Percentiles rank a stretch among this genome's conserved stretches.
Conservation (phyloP, 805 yeast genomes). For the Citeromyces nyonsensis region DNA sequence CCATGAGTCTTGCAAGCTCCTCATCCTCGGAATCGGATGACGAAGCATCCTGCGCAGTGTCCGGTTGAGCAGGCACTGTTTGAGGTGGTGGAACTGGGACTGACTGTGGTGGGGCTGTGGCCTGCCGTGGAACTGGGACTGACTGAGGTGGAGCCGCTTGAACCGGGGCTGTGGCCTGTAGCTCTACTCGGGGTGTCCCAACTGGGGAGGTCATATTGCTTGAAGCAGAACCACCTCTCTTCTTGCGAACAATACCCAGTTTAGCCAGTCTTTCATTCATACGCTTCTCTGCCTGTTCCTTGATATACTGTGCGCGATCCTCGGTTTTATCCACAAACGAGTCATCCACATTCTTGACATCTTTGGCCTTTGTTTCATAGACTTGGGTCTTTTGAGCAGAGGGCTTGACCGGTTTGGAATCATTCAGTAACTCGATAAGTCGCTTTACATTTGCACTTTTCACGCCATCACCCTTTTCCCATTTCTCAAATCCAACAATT, state of each 20-base stretch:
- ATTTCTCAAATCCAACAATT: slow-evolving; percentile 43
- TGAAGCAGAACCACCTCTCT: slow-evolving; percentile 4
- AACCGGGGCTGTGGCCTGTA: slow-evolving; percentile 5
- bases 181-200: slow-evolving; percentile 3
- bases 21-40: slow-evolving; percentile 27
- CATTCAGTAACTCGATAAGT: slow-evolving; percentile 41
- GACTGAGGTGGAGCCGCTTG: slow-evolving; percentile 2
- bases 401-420: slow-evolving; percentile 10
- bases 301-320: slow-evolving; percentile 65
- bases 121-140: slow-evolving; percentile 2
- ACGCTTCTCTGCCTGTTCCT: slow-evolving; percentile 66
- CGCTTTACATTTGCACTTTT: slow-evolving; percentile 42
- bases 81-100: slow-evolving; percentile 3
- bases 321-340: slow-evolving; percentile 1
- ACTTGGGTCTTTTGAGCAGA: slow-evolving; percentile 4
- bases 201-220: not conserved
- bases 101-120: slow-evolving; percentile 1
- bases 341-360: slow-evolving; percentile 1
- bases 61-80: slow-evolving; percentile 3
- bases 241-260: slow-evolving; percentile 45
- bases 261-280: slow-evolving; percentile 81
- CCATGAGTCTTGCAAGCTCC: slow-evolving; percentile 25
- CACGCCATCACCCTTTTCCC: slow-evolving; percentile 75
- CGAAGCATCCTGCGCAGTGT: slow-evolving; percentile 5
- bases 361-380: not conserved